Conservation (phyloP, 2,329 filamentous ascomycete species). For the Ophiostoma piceae region DNA sequence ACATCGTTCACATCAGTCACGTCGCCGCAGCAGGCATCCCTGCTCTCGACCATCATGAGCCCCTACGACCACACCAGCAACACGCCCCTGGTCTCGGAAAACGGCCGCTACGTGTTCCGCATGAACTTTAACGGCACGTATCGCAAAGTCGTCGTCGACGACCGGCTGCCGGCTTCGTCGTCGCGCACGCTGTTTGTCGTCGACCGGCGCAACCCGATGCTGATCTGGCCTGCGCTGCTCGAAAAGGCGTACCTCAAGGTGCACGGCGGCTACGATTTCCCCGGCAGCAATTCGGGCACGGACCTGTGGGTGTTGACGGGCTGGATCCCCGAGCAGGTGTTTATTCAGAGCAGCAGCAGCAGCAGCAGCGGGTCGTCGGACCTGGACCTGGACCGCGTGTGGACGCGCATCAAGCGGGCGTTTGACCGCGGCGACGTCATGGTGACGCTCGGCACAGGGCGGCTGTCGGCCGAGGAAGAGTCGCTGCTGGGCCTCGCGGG, state of each 20-base stretch:
- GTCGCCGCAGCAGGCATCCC: conserved; percentile 45
- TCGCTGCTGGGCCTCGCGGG: conserved; percentile 74
- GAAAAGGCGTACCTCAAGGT: conserved; percentile 97
- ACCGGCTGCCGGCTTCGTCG: conserved; percentile 70
- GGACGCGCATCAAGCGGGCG: conserved; percentile 68
- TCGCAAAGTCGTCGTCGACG: conserved; percentile 81
- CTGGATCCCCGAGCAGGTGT: conserved; percentile 95
- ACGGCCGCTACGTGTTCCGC: conserved; percentile 86
- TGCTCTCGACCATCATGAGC: conserved; percentile 64
- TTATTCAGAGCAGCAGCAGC: conserved; percentile 61
- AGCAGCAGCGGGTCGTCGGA: conserved; percentile 40
- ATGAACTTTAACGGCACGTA: conserved; percentile 95
- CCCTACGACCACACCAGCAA: conserved; percentile 58
- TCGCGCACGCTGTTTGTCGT: conserved; percentile 77
- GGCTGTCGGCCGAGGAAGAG: conserved; percentile 71
- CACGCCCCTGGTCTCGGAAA: conserved; percentile 60
- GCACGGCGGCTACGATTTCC: conserved; percentile 93
- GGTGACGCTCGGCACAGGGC: conserved; percentile 84
- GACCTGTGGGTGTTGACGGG: conserved; percentile 89
- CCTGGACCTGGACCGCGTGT: conserved; percentile 67
- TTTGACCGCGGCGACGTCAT: conserved; percentile 77
- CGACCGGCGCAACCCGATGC: conserved; percentile 72
- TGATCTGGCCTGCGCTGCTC: conserved; percentile 86
- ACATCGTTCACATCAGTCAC: conserved; percentile 41
- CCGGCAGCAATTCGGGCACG: conserved; percentile 93